Conservation (phyloP, 2,329 filamentous ascomycete species). For the Decorospora gaudefroyi region DNA sequence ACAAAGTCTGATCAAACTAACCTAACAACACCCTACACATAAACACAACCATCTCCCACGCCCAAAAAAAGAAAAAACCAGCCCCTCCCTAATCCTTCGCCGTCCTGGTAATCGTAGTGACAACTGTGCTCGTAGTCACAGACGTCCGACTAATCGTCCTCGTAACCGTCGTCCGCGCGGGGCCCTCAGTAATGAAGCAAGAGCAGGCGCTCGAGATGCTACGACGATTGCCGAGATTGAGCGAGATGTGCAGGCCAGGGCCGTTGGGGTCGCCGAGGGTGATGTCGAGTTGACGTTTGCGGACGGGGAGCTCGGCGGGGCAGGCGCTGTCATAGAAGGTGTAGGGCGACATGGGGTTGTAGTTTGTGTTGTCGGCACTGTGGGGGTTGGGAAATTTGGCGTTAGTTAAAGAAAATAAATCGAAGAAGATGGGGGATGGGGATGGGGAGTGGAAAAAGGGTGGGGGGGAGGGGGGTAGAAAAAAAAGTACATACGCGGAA, state of each 20-base stretch:
- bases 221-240: constrained; percentile 24
- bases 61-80: too few species aligned
- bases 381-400: too few species aligned
- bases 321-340: constrained; percentile 41
- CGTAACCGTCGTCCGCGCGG: constrained; percentile 33
- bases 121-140: constrained; percentile 17
- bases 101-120: constrained; percentile 12
- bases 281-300: constrained; percentile 33
- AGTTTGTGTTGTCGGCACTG: constrained; percentile 40
- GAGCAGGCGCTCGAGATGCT: constrained; percentile 37
- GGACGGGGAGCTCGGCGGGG: constrained; percentile 36
- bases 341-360: constrained; percentile 43
- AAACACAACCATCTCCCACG: too few species aligned
- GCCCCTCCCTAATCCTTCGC: too few species aligned
- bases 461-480: background rate
- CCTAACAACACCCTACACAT: too few species aligned
- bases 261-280: constrained; percentile 12
- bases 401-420: constrained; percentile 1
- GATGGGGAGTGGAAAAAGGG: background rate
- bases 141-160: constrained; percentile 25
- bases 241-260: constrained; percentile 33
- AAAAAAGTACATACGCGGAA: constrained; percentile 27
- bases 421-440: background rate
- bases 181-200: constrained; percentile 37
- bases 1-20: too few species aligned